Evolutionary conservation across 345 rosid species (phyloP), one percentile per base, ranked within the genome.

Genomic region (Draba incana): DNA sequence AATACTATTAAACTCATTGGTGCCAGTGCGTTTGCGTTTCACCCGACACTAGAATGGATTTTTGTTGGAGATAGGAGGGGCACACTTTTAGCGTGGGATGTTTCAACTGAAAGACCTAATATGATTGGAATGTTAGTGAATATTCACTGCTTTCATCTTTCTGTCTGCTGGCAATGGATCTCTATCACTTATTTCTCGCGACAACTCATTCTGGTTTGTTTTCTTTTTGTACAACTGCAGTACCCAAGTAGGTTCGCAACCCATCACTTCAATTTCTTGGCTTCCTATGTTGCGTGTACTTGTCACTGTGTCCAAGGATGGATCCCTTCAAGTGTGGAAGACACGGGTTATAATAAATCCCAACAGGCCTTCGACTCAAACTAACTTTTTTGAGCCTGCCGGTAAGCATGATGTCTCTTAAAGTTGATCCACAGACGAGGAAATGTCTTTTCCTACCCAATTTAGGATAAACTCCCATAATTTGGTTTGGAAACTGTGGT

Each of bases 1-100:
- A 89, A 86, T 77, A 89, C 97, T 77, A 89, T 94, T 69, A 94
- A 84, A 82, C 97, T 94, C 68, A 54, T 87, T 42, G 99, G 99
- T 56, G 95, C 99, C 45, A 84, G 95, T 75, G 84, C 99, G 31
- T 89, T 94, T 75, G 96, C 97, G 71, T 94, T 94, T 79, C 99
- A 94, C 62, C 99, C 97, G 3, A 84, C 85, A 46, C 75, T 94
- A 74, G 99, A 94, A 68, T 94, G 99, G 97, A 81, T 94, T 50
- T 91, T 94, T 85, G 96, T 94, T 75, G 97, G 99, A 69, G 97
- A 94, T 81, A 87, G 99, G 83, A 84, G 92, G 67, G 97, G 97
- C 61, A 87, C 93, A 37, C 89, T 94, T 76, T 75, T 94, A 81
- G 97, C 97, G 3, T 94, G 99, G 99, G 99, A 94, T 87, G 92